Conservation (phyloP, 495 filamentous ascomycete genomes). For the Trichoderma orchidacearum region DNA sequence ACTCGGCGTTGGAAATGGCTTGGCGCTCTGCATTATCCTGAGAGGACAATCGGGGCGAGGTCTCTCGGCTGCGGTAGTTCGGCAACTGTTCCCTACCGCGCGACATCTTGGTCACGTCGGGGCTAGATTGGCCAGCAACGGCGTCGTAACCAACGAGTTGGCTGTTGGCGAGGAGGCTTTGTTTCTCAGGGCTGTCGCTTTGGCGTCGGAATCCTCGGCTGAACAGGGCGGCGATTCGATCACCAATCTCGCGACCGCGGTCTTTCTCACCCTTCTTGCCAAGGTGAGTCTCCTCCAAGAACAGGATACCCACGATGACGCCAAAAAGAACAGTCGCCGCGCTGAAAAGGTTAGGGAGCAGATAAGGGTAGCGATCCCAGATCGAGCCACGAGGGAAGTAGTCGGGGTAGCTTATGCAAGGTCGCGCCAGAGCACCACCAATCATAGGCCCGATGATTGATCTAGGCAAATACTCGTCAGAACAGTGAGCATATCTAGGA, state of each 20-base stretch:
- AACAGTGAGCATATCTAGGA: neutral
- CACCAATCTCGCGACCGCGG: slow-evolving; percentile 60
- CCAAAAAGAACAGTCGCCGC: slow-evolving; percentile 63
- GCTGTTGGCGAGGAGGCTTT: slow-evolving; percentile 33
- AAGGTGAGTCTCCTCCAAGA: slow-evolving; percentile 89
- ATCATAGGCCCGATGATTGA: slow-evolving; percentile 80
- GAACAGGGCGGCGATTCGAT: slow-evolving; percentile 48
- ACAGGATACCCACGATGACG: slow-evolving; percentile 71
- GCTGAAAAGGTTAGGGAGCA: slow-evolving; percentile 89
- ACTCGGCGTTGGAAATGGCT: neutral
- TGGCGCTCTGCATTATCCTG: neutral
- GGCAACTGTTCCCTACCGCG: slow-evolving; percentile 33
- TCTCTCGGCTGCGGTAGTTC: slow-evolving; percentile 51
- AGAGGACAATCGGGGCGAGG: slow-evolving; percentile 13
- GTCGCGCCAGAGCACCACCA: slow-evolving; percentile 79
- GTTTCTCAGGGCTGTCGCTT: slow-evolving; percentile 29
- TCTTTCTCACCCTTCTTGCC: slow-evolving; percentile 69
- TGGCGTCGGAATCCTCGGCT: slow-evolving; percentile 14
- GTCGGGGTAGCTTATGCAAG: slow-evolving; percentile 66
- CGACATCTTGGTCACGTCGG: neutral
- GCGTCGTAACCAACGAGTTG: neutral
- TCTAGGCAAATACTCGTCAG: slow-evolving; percentile 15
- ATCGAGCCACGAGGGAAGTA: slow-evolving; percentile 60
- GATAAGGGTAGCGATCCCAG: slow-evolving; percentile 76
- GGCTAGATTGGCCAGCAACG: neutral